Conservation (phyloP, 2,329 filamentous ascomycete genomes). For the Anisogramma anomala region DNA sequence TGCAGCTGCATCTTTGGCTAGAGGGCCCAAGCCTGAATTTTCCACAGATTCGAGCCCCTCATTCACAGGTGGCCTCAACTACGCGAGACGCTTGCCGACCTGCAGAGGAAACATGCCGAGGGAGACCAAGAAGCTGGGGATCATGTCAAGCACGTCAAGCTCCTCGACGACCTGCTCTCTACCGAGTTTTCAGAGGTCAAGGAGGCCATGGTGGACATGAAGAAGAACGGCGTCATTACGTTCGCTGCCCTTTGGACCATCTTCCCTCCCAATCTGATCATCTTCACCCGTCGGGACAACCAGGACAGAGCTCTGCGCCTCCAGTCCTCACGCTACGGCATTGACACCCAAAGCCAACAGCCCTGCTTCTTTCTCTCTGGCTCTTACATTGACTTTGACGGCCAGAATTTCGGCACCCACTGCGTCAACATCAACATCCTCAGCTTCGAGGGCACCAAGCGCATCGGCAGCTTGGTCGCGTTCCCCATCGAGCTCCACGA, state of each 20-base stretch:
- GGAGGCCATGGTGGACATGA: not conserved
- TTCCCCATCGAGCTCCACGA: conserved; percentile 22
- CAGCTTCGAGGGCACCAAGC: conserved; percentile 19
- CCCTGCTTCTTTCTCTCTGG: not conserved
- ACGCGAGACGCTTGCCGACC: not conserved
- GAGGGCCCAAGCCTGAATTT: not conserved
- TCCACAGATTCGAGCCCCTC: not conserved
- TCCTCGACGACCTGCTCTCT: not conserved
- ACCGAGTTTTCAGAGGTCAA: not conserved
- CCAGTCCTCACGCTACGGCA: not conserved
- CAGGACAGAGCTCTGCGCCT: not conserved
- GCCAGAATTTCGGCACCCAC: conserved; percentile 21
- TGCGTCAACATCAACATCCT: conserved; percentile 17
- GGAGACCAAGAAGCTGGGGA: not conserved
- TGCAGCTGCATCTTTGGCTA: not conserved
- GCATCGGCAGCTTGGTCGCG: conserved; percentile 18
- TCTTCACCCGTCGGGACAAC: not conserved
- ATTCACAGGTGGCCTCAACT: not conserved
- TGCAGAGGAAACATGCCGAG: not conserved
- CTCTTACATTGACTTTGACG: conserved; percentile 24
- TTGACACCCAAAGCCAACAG: not conserved
- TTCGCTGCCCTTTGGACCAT: not conserved
- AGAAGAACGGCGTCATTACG: not conserved
- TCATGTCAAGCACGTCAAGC: not conserved
- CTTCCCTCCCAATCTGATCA: not conserved